Evolutionary conservation across 306 rosid species (phyloP).

Genomic region (Morella rubra): DNA sequence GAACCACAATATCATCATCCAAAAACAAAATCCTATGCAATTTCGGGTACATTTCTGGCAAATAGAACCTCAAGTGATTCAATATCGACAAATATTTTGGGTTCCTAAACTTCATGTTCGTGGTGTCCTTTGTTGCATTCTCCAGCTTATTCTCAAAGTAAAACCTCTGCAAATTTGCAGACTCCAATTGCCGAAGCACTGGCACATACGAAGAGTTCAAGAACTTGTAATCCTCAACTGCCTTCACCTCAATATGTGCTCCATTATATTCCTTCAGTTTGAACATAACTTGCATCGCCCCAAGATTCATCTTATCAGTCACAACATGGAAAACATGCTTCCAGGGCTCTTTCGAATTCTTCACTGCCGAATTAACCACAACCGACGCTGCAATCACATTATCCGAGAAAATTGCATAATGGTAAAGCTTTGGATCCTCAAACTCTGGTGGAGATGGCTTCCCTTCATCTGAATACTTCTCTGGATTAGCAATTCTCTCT

Average conservation of each 20-base stretch:
- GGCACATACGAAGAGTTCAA: constrained; percentile 81
- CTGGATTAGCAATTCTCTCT: constrained; percentile 68
- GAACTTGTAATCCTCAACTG: constrained; percentile 84
- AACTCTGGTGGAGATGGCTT: constrained; percentile 53
- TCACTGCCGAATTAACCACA: constrained; percentile 77
- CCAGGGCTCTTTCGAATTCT: constrained; percentile 80
- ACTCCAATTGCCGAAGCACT: constrained; percentile 71
- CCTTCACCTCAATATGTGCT: constrained; percentile 75
- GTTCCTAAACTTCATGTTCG: constrained; percentile 85
- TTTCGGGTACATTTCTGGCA: constrained; percentile 86
- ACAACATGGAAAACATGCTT: constrained; percentile 89
- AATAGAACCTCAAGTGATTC: constrained; percentile 80
- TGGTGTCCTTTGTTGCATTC: constrained; percentile 83
- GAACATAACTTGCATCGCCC: constrained; percentile 92
- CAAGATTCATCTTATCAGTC: constrained; percentile 89
- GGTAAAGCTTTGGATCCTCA: constrained; percentile 77
- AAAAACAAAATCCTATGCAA: constrained; percentile 69
- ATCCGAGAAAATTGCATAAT: constrained; percentile 78
- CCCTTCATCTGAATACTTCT: constrained; percentile 61
- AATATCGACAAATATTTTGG: constrained; percentile 78
- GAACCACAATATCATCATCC: constrained; percentile 87
- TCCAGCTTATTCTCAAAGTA: constrained; percentile 86
- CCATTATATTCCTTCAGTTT: constrained; percentile 69
- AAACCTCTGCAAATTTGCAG: constrained; percentile 65
- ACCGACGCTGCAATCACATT: constrained; percentile 82